Evolutionary conservation across 1,284 basidiomycete species (phyloP), one percentile per base, ranked within the genome.

Genomic region (Sanghuangporus baumii): DNA sequence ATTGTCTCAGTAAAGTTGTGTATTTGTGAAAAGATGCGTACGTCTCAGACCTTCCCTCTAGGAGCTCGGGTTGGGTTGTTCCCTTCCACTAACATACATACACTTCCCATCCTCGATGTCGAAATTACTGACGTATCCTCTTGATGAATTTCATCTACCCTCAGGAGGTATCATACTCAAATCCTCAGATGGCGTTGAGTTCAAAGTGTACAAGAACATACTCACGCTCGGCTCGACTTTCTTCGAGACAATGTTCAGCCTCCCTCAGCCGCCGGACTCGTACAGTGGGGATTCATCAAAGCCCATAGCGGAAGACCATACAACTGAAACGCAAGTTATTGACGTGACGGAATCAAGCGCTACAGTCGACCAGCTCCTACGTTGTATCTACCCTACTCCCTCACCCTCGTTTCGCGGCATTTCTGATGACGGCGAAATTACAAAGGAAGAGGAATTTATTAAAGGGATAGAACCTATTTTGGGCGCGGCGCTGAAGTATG

Each of bases 321-420:
- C 26, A 16, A 38, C 16, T 82, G 12, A 54, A 6, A 34, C 6
- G 11, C 52, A 34, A 7, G 67, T 79, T 55, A 77, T 89, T 46
- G 80, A 84, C 6, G 75, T 88, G 12, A 75, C 83, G 3, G 88
- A 90, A 69, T 60, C 74, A 34, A 72, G 72, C 8, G 66, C 70
- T 5, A 74, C 75, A 6, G 65, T 90, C 1, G 76, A 81, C 51
- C 71, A 73, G 6, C 74, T 89, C 31, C 74, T 90, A 37, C 79
- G 78, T 23, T 80, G 84, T 67, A 71, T 88, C 59, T 78, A 78
- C 60, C 77, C 76, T 3, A 58, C 73, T 47, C 66, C 70, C 59
- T 69, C 73, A 20, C 76, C 75, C 34, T 64, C 68, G n/a, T 60
- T 55, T 26, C 54, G 46, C 6, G 58, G 62, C 14, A 23, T 41